These are phyloP conservation scores for Bruguiera parviflora DNA, from an alignment of 345 rosid species.

Conservation along the genomic window DNA sequence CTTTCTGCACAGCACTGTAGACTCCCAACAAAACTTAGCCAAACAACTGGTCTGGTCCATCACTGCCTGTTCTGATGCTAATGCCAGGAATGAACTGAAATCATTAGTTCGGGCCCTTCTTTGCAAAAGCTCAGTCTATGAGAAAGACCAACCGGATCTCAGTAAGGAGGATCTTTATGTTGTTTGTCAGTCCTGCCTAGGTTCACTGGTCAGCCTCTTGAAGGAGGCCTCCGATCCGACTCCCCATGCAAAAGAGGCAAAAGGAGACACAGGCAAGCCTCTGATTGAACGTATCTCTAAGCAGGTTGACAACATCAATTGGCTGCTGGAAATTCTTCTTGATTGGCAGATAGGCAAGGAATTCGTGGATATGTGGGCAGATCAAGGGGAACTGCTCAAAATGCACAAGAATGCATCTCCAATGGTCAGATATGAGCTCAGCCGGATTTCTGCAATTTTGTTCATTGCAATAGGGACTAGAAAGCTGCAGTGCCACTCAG, in stretches of 20 bases:
- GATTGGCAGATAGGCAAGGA: slow-evolving; percentile 81
- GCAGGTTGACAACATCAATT: slow-evolving; percentile 80
- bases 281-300: slow-evolving; percentile 62
- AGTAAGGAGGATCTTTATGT: slow-evolving; percentile 63
- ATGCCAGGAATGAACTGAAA: slow-evolving; percentile 79
- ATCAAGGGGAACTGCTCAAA: slow-evolving; percentile 49
- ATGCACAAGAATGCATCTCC: slow-evolving; percentile 68
- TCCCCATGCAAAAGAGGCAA: slow-evolving; percentile 19
- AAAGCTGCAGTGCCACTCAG: slow-evolving; percentile 66
- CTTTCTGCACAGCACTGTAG: slow-evolving; percentile 31
- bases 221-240: slow-evolving; percentile 43
- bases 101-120: slow-evolving; percentile 76
- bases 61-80: slow-evolving; percentile 51
- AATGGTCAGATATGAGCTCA: slow-evolving; percentile 85
- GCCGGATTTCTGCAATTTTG: slow-evolving; percentile 68
- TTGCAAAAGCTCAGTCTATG: slow-evolving; percentile 82
- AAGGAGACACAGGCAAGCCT: slow-evolving; percentile 49
- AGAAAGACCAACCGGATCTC: slow-evolving; percentile 69
- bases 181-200: slow-evolving; percentile 56
- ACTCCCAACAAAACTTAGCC: slow-evolving; percentile 50
- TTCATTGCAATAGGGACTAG: slow-evolving; percentile 82
- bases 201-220: slow-evolving; percentile 45
- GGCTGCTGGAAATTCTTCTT: slow-evolving; percentile 79
- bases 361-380: slow-evolving; percentile 72
- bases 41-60: slow-evolving; percentile 70